phyloP scores from a whole-genome alignment of 73 alveolate species.

The Uronychia binucleata region DNA sequence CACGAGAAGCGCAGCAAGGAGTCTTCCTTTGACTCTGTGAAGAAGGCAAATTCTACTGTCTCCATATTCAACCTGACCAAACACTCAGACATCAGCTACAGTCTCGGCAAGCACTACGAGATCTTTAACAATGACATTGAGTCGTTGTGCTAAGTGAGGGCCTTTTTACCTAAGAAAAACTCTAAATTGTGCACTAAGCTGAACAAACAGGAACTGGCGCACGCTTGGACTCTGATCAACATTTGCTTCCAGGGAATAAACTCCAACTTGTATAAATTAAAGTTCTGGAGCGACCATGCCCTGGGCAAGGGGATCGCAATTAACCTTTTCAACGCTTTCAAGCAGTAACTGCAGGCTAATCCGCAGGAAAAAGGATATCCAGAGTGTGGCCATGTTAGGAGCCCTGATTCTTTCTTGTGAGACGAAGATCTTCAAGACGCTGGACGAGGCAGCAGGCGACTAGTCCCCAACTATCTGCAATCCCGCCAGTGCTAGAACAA shows the following conservation, averaged over 20 bases:
- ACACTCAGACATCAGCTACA: not conserved
- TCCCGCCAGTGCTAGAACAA: not conserved
- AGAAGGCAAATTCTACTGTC: not conserved
- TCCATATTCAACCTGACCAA: slow-evolving; percentile 6
- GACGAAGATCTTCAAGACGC: slow-evolving; percentile 4
- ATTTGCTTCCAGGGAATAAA: slow-evolving; percentile 31
- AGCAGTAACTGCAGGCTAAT: slow-evolving; percentile 8
- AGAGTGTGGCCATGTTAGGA: slow-evolving; percentile 16
- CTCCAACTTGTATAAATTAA: slow-evolving; percentile 12
- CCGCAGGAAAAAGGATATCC: not conserved
- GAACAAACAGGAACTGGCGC: slow-evolving; percentile 18
- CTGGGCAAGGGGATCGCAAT: slow-evolving; percentile 37
- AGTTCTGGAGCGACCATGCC: slow-evolving; percentile 39
- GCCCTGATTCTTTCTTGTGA: slow-evolving; percentile 31
- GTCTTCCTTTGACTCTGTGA: slow-evolving; percentile 1
- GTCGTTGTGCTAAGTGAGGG: slow-evolving; percentile 19
- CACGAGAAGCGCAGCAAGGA: not conserved
- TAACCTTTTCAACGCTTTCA: slow-evolving; percentile 13
- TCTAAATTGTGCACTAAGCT: slow-evolving; percentile 1
- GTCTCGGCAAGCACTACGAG: slow-evolving; percentile 7
- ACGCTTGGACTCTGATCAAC: slow-evolving; percentile 26
- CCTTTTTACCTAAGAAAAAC: slow-evolving; percentile 8
- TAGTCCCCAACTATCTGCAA: not conserved
- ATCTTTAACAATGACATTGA: slow-evolving; percentile 18
- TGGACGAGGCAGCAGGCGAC: not conserved